A percentile compares a stretch with the other conserved stretches of the same genome.
Conservation (phyloP, 805 yeast genomes). For the Ogataea minuta region DNA sequence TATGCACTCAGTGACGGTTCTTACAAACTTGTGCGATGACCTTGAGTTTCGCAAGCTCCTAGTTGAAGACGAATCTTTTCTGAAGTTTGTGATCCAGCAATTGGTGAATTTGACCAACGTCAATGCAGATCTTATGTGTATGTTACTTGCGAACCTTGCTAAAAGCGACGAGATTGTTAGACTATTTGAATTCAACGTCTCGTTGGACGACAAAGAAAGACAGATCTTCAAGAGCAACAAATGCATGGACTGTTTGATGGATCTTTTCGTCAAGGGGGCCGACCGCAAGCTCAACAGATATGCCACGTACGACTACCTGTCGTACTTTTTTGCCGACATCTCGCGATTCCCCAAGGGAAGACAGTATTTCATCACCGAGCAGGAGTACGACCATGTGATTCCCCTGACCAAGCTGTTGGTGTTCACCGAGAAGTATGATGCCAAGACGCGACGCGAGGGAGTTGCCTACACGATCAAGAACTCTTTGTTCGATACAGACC, state of each 20-base stretch:
- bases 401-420: constrained; percentile 81
- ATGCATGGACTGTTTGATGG: constrained; percentile 79
- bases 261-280: constrained; percentile 82
- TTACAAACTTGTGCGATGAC: constrained; percentile 82
- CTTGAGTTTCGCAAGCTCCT: constrained; percentile 58
- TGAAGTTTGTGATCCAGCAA: constrained; percentile 45
- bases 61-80: constrained; percentile 60
- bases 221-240: constrained; percentile 52
- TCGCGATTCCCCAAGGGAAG: constrained; percentile 77
- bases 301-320: constrained; percentile 78
- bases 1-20: constrained; percentile 68
- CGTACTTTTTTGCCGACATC: constrained; percentile 86
- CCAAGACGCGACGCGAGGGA: constrained; percentile 82
- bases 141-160: constrained; percentile 81
- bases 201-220: constrained; percentile 38
- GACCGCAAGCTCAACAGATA: constrained; percentile 67
- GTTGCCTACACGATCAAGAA: constrained; percentile 92
- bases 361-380: constrained; percentile 69
- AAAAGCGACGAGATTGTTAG: constrained; percentile 64
- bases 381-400: constrained; percentile 69
- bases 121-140: constrained; percentile 79
- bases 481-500: constrained; percentile 73
- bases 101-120: constrained; percentile 56
- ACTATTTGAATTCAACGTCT: constrained; percentile 43
- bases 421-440: constrained; percentile 78